A percentile compares a stretch with the other conserved stretches of the same genome.
phyloP scores from a whole-genome alignment of 805 yeast genomes.

The Starmerella stellata region DNA sequence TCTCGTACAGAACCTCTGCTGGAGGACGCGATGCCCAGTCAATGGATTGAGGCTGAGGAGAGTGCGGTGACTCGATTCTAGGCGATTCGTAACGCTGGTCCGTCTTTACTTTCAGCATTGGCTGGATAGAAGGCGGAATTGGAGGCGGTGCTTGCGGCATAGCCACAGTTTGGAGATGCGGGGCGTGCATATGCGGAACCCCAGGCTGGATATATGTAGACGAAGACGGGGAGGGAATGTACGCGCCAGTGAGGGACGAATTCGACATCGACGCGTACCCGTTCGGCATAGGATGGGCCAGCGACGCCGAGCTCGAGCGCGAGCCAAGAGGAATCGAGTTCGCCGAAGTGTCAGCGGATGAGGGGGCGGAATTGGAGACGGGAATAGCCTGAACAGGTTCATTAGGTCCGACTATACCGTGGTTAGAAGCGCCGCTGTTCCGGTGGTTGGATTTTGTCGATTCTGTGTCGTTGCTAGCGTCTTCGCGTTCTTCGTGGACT shows the following conservation, averaged over 20 bases:
- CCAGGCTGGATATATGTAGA: background rate
- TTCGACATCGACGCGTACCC: background rate
- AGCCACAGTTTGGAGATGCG: background rate
- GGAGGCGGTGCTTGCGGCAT: slow-evolving; percentile 1
- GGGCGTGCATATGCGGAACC: slow-evolving; percentile 7
- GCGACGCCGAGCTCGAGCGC: background rate
- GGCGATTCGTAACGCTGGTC: slow-evolving; percentile 8
- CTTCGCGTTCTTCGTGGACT: no score
- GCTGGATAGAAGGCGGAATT: background rate
- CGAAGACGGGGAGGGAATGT: background rate
- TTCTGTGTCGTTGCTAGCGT: no score
- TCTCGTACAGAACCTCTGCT: slow-evolving; percentile 79
- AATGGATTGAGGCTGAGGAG: slow-evolving; percentile 8
- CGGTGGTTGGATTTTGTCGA: no score
- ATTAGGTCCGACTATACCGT: no score
- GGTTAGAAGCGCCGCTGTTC: no score
- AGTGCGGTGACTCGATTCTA: slow-evolving; percentile 7
- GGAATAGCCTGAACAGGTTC: no score
- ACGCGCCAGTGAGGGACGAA: background rate
- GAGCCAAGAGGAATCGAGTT: background rate
- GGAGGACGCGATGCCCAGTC: slow-evolving; percentile 77
- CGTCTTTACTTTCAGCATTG: slow-evolving; percentile 3
- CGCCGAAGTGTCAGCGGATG: background rate
- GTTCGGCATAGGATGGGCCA: background rate
- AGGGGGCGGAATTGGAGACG: background rate